phyloP scores from a whole-genome alignment of 2,329 filamentous ascomycete species.

The Trichoderma sp. region DNA sequence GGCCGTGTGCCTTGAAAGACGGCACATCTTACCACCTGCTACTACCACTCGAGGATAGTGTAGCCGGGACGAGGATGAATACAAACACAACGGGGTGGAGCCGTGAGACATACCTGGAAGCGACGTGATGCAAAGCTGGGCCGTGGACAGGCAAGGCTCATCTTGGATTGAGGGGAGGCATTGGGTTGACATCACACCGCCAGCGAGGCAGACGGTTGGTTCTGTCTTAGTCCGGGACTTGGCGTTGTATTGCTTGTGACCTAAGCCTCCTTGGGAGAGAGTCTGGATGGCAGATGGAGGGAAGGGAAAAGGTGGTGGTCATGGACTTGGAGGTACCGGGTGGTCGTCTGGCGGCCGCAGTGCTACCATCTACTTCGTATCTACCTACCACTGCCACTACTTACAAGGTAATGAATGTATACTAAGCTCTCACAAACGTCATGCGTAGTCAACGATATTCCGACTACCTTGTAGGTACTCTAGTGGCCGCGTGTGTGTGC shows the following conservation, averaged over 20 bases:
- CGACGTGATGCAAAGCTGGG: constrained; percentile 11
- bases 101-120: constrained; percentile 13
- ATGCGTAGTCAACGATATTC: not conserved
- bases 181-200: constrained; percentile 21
- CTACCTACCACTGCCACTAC: not conserved
- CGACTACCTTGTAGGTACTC: not conserved
- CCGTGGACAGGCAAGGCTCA: not conserved
- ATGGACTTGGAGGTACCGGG: not conserved
- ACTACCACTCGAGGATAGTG: not conserved
- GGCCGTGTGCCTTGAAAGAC: not conserved
- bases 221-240: constrained; percentile 1
- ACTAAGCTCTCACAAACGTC: not conserved
- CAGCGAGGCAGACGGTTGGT: not conserved
- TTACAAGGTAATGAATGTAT: too few species aligned
- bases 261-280: not conserved
- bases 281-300: not conserved
- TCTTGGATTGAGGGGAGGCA: not conserved
- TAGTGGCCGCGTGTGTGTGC: not conserved
- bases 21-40: not conserved
- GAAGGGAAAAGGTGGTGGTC: not conserved
- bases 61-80: not conserved
- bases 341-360: not conserved
- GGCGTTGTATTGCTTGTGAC: not conserved
- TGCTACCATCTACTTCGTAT: not conserved
- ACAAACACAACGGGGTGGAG: not conserved